Percentiles rank a stretch among this genome's conserved stretches.
These are phyloP conservation scores for Populus alba DNA, from an alignment of 345 rosid genomes.

Conservation along the genomic window DNA sequence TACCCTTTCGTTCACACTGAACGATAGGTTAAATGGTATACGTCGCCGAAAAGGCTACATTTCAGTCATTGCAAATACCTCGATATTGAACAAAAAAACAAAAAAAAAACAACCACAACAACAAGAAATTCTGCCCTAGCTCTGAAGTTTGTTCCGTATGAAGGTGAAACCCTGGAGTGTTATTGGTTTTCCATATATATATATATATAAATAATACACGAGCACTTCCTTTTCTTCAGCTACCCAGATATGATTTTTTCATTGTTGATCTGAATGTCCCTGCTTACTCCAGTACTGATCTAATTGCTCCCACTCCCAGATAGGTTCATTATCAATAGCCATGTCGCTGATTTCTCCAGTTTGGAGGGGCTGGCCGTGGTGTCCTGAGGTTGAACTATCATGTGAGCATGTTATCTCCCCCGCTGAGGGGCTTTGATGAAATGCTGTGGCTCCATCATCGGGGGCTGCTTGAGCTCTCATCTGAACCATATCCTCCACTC, in stretches of 20 bases:
- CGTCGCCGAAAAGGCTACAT: no score
- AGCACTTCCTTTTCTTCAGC: neutral
- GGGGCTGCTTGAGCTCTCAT: neutral
- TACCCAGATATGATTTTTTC: neutral
- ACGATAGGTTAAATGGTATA: no score
- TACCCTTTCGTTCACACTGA: no score
- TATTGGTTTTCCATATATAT: neutral
- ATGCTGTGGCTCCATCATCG: neutral
- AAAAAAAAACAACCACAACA: no score
- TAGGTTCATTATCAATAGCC: neutral
- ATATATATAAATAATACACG: neutral
- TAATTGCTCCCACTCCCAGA: constrained; percentile 29
- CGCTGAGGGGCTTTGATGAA: neutral
- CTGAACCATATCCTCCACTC: neutral
- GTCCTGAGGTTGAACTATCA: constrained; percentile 10
- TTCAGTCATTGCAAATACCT: no score
- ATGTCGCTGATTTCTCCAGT: constrained; percentile 1
- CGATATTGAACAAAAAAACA: no score
- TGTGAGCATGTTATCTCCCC: constrained; percentile 12
- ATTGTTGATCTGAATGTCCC: neutral
- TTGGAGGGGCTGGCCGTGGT: neutral
- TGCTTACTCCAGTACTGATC: neutral
- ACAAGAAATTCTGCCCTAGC: neutral
- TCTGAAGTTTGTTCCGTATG: no score
- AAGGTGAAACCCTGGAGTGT: neutral